Evolutionary conservation across 23 red algal genomes (phyloP).

Genomic region (Porphyridium purpureum): DNA sequence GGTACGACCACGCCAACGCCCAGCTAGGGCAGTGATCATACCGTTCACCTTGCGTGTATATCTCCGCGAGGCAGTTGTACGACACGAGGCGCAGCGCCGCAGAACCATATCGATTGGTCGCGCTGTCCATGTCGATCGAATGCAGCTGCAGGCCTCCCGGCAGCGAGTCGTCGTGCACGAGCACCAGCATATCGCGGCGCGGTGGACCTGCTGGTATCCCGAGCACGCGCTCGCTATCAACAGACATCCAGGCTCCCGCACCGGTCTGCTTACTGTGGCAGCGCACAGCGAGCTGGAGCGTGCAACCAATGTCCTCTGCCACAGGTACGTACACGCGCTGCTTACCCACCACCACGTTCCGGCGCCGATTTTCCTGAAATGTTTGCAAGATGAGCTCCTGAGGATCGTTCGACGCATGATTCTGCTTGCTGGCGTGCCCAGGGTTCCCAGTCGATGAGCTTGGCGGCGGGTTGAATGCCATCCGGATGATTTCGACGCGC

Average conservation of each 20-base stretch:
- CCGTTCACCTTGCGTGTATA: conserved; percentile 52
- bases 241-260: conserved; percentile 31
- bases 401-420: no score
- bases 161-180: conserved; percentile 30
- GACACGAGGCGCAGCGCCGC: conserved; percentile 57
- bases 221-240: conserved; percentile 23
- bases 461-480: no score
- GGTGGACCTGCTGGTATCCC: conserved; percentile 27
- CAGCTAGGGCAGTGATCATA: conserved; percentile 75
- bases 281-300: not conserved
- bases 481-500: no score
- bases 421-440: no score
- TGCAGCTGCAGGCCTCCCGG: no score
- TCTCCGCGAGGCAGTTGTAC: conserved; percentile 94
- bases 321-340: no score
- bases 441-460: no score
- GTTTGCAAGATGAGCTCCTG: no score
- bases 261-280: not conserved
- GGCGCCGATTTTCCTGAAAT: no score
- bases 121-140: not conserved
- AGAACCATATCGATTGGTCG: conserved; percentile 6
- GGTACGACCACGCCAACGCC: conserved; percentile 94
- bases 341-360: no score
- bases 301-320: no score
- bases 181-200: conserved; percentile 42